Conservation (phyloP, 495 filamentous ascomycete genomes). For the Penicillium flavigenum region DNA sequence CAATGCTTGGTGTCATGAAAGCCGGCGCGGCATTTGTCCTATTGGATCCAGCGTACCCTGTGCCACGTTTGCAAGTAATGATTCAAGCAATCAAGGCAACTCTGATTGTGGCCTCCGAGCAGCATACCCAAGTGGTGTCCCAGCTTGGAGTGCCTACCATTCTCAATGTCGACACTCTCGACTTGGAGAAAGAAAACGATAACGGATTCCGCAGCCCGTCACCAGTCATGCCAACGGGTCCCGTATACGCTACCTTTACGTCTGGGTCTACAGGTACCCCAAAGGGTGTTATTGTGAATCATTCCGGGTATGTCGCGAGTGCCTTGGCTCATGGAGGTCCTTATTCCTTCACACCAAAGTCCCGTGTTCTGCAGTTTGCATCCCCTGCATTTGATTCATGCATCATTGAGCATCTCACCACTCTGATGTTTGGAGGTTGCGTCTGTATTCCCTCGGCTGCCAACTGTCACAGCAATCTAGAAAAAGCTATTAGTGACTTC, state of each 20-base stretch:
- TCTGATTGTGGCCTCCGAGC: neutral
- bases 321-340: constrained; percentile 18
- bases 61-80: constrained; percentile 47
- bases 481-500: constrained; percentile 26
- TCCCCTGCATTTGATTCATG: constrained; percentile 43
- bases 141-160: too few relatives aligned
- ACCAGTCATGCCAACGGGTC: neutral
- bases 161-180: too few relatives aligned
- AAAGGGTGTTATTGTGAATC: constrained; percentile 37
- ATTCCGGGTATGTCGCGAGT: constrained; percentile 1
- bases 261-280: constrained; percentile 38
- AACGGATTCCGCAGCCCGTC: neutral
- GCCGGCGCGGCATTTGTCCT: constrained; percentile 47
- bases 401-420: constrained; percentile 42
- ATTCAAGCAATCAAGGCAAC: neutral
- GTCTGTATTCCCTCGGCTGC: constrained; percentile 30
- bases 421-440: constrained; percentile 41
- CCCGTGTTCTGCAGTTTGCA: constrained; percentile 48
- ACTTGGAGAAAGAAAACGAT: too few relatives aligned
- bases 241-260: constrained; percentile 21
- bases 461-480: constrained; percentile 10
- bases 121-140: neutral
- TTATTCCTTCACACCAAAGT: constrained; percentile 43
- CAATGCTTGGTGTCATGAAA: constrained; percentile 22
- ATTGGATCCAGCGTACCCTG: constrained; percentile 43